Conservation (phyloP, 805 yeast species). For the Yueomyces sinensis region DNA sequence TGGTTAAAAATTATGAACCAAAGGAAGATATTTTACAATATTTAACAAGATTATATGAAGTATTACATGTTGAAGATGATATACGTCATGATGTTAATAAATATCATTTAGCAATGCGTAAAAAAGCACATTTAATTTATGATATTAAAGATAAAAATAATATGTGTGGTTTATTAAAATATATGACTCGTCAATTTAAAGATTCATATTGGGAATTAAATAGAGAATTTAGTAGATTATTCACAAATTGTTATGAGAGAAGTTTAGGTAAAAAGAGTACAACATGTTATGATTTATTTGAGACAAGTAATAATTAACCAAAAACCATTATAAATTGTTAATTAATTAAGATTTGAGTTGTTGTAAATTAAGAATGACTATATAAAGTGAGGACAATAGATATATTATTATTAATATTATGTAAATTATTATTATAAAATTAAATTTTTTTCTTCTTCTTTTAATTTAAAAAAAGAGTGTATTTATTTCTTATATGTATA, state of each 20-base stretch:
- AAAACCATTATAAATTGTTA: too few relatives aligned
- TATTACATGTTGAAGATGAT: slow-evolving; percentile 20
- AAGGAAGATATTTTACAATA: slow-evolving; percentile 39
- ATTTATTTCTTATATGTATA: too few relatives aligned
- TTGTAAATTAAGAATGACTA: too few relatives aligned
- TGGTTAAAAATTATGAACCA: slow-evolving; percentile 14
- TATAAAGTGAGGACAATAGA: too few relatives aligned
- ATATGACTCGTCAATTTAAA: slow-evolving; percentile 29
- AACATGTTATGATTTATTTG: slow-evolving; percentile 41
- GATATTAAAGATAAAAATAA: slow-evolving; percentile 32
- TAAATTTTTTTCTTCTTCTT: too few relatives aligned
- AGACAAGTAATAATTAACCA: too few relatives aligned
- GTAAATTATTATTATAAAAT: too few relatives aligned
- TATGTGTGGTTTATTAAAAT: slow-evolving; percentile 41
- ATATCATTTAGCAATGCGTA: slow-evolving; percentile 30
- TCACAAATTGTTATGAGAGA: slow-evolving; percentile 41
- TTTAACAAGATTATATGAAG: slow-evolving; percentile 33
- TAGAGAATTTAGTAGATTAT: slow-evolving; percentile 38
- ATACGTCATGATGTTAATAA: slow-evolving; percentile 22
- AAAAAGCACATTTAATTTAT: slow-evolving; percentile 29
- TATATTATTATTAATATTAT: too few relatives aligned
- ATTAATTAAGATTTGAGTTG: too few relatives aligned
- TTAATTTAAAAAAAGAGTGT: too few relatives aligned
- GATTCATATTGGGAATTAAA: slow-evolving; percentile 44
- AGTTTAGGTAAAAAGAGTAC: slow-evolving; percentile 35